These are phyloP conservation scores for Iberis pinnata DNA, from an alignment of 345 rosid species.

Conservation along the genomic window DNA sequence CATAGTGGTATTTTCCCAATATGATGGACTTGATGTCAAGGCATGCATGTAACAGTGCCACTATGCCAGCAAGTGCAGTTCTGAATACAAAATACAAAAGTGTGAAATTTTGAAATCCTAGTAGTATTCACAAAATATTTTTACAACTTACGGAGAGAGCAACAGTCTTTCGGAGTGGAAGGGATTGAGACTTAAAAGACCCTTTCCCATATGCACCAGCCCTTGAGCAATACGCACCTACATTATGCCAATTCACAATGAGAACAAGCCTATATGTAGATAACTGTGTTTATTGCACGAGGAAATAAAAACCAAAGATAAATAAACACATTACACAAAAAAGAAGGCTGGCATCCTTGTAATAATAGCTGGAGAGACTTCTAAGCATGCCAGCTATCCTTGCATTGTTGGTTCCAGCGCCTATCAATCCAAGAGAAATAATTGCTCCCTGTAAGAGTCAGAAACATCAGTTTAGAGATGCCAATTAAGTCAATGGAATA, in stretches of 20 bases:
- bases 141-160: conserved; percentile 70
- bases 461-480: conserved; percentile 7
- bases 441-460: conserved; percentile 65
- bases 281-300: conserved; percentile 8
- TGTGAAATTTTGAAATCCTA: not conserved
- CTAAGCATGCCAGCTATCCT: conserved; percentile 96
- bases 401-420: conserved; percentile 97
- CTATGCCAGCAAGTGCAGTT: conserved; percentile 84
- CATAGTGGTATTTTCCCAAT: conserved; percentile 81
- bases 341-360: conserved; percentile 81
- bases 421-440: conserved; percentile 85
- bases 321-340: conserved; percentile 61
- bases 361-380: conserved; percentile 87
- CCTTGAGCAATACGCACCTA: conserved; percentile 98
- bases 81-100: conserved; percentile 32
- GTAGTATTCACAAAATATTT: not conserved
- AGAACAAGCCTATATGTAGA: conserved; percentile 14
- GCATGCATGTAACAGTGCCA: conserved; percentile 74
- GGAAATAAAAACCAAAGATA: not conserved
- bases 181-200: conserved; percentile 81
- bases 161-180: conserved; percentile 88
- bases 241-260: no score
- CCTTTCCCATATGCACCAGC: conserved; percentile 88
- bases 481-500: not conserved
- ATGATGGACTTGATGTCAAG: conserved; percentile 81